Base-by-base conservation (phyloP, 1,284 basidiomycete species). In the Mycena sp. region DNA sequence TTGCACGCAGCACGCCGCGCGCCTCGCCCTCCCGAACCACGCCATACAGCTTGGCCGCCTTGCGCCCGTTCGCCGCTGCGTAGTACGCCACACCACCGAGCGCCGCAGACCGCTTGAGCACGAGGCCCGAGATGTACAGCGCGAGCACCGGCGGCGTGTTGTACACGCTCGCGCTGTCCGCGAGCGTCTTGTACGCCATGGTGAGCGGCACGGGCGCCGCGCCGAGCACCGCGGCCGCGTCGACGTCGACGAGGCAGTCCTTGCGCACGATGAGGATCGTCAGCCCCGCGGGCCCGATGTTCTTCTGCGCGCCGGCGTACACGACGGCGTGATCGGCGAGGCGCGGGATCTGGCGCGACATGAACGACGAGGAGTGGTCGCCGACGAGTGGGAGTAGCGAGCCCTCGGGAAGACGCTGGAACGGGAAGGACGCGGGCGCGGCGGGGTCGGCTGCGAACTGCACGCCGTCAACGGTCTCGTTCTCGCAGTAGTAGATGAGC, bases 251-350 rank as follows among this genome's bases (percentile, higher is more conserved):
- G 71, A 98, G 83, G 73, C 98, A 91, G 77, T 98, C 95, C 68
- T 96, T 89, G 32, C 94, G 89, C 19, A 98, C 94, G 76, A 99
- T 97, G 67, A 97, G 82, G 72, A 99, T 87, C 5, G 96, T 97
- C 25, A 98, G 83, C 3, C 98, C 98, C 0, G 96, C 91, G 1
- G 98, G 98, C 5, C 97, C 98, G 53, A 99, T 84, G 77, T 99
- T 99, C 85, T 99, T 99, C 79, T 99, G 98, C n/a, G 94, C 98
- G 41, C 98, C 98, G 12, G 97, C 98, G 76, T 93, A 99, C 72
- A 99, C 92, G 73, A 99, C 84, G 4, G 94, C 95, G 76, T 98
- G 94, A 74, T 93, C 91, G 41, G 90, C 89, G 50, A 98, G 85
- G 68, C 88, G 86, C 5, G 92, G 91, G 73, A 99, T 98, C 37